These are phyloP conservation scores for Dactylellina sp. DNA, from an alignment of 2,329 filamentous ascomycete species.

Conservation along the genomic window DNA sequence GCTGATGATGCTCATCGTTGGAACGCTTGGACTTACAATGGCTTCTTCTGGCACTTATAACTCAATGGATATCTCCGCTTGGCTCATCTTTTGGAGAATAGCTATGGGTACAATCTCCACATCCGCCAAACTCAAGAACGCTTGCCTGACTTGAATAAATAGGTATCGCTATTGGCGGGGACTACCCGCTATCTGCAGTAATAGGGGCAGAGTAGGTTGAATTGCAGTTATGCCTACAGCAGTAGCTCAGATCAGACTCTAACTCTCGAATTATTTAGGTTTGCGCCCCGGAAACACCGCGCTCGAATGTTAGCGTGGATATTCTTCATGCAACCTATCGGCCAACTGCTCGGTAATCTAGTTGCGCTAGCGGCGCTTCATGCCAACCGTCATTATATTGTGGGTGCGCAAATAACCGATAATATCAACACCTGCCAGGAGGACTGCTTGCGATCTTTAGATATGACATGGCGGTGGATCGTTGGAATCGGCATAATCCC, in stretches of 20 bases:
- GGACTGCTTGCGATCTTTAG: conserved; percentile 64
- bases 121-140: neutral
- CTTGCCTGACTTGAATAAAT: neutral
- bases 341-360: conserved; percentile 74
- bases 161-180: conserved; percentile 71
- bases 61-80: conserved; percentile 66
- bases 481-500: conserved; percentile 75
- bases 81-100: conserved; percentile 67
- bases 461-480: conserved; percentile 76
- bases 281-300: conserved; percentile 71
- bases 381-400: conserved; percentile 60
- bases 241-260: too few relatives aligned
- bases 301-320: conserved; percentile 76
- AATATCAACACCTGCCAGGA: conserved; percentile 43
- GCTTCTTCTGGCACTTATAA: conserved; percentile 64
- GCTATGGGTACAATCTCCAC: conserved; percentile 63
- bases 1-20: conserved; percentile 66
- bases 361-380: conserved; percentile 68
- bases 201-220: conserved; percentile 73
- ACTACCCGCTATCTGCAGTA: conserved; percentile 75
- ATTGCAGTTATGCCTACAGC: too few relatives aligned
- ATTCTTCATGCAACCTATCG: conserved; percentile 77
- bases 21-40: conserved; percentile 65
- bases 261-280: conserved; percentile 56
- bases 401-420: conserved; percentile 58